phyloP scores from a whole-genome alignment of 129 eudicot species.

The Gnaphalium uliginosum region DNA sequence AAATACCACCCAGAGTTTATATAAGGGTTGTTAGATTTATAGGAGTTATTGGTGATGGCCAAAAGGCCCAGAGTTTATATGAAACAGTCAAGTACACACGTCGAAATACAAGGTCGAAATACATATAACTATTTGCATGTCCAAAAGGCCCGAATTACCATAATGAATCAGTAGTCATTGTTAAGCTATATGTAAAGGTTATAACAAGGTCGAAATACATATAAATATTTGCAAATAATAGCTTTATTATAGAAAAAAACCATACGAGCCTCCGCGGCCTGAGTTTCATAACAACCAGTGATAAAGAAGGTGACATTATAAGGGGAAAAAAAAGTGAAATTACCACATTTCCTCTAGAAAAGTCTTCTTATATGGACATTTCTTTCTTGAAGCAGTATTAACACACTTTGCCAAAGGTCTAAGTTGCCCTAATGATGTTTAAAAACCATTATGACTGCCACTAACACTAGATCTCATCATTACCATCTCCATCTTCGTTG shows the following conservation, averaged over 20 bases:
- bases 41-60: background rate
- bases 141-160: conserved; percentile 11
- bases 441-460: conserved; percentile 36
- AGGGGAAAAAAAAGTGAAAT: conserved; percentile 8
- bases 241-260: conserved; percentile 24
- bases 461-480: conserved; percentile 15
- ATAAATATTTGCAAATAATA: conserved; percentile 4
- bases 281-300: conserved; percentile 17
- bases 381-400: conserved; percentile 15
- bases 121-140: too few species aligned
- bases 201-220: conserved; percentile 13
- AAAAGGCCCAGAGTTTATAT: background rate
- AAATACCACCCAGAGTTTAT: background rate
- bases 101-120: too few species aligned
- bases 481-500: conserved; percentile 18
- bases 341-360: conserved; percentile 28
- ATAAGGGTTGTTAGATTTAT: background rate
- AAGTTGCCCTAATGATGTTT: conserved; percentile 50
- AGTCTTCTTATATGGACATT: conserved; percentile 5
- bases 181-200: conserved; percentile 12
- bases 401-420: conserved; percentile 47
- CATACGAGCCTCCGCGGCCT: conserved; percentile 3
- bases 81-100: background rate
- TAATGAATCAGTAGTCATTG: background rate
- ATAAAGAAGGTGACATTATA: background rate